Evolutionary conservation across 331 rosid species (phyloP), one percentile per base, ranked within the genome.

Genomic region (Arachis monticola): DNA sequence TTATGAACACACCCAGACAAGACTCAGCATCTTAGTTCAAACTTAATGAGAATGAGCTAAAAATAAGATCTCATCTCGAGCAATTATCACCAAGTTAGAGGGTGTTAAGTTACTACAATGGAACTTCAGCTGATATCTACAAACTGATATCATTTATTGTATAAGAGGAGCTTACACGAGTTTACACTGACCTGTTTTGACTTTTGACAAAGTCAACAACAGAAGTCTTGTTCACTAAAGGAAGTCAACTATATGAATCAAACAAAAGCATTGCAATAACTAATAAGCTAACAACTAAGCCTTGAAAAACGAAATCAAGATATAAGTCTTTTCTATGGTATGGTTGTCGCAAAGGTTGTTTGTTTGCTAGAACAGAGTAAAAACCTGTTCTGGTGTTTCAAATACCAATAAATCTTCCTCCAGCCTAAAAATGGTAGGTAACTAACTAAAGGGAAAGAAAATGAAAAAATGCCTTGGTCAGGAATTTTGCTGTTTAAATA

Each of bases 1-100:
- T 79, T 41, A 61, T 70, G 64, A 69, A 70, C 58, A 79, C 10
- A 67, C n/a, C 30, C 6, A 82, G 70, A 62, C 55, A 66, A 55
- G 4, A 68, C 73, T 68, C 17, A 63, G 69, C 58, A 67, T 62
- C 70, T 46, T 42, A 62, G 77, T 32, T 66, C 60, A 57, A 72
- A 72, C 69, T 77, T 32, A 55, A 67, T 64, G 48, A 64, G 50
- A 78, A 75, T 66, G 72, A 10, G 27, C 62, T 68, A 64, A 57
- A 57, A 47, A 72, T 8, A 55, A 72, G 56, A 68, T 48, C 67
- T 27, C 77, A 77, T 58, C 64, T 58, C 12, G 31, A 8, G 32
- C 31, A 22, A 53, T 56, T 50, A 73, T 61, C 64, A 53, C 12
- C 48, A 75, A 31, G 7, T 48, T 3, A 47, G 64, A 35, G 47